A percentile compares a stretch with the other conserved stretches of the same genome.
Conservation (phyloP, 768 basidiomycete genomes). For the Mycena capillaripes region DNA sequence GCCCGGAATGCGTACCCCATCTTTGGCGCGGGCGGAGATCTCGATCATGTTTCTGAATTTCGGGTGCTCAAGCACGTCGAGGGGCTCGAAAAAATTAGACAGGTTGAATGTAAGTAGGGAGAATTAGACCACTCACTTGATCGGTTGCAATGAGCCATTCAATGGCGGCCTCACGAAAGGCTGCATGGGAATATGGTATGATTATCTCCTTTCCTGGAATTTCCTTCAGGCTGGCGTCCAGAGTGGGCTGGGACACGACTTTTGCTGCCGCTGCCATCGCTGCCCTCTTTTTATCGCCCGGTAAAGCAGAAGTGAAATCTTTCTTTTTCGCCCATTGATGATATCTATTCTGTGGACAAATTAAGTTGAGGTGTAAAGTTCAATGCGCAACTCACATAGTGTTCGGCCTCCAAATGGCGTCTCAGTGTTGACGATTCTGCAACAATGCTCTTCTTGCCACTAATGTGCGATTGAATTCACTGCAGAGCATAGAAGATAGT, state of each 20-base stretch:
- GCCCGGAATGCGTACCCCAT: slow-evolving; percentile 45
- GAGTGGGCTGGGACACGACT: not conserved
- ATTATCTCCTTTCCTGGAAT: slow-evolving; percentile 2
- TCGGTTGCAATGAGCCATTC: too few relatives aligned
- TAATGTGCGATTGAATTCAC: not conserved
- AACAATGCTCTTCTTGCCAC: slow-evolving; percentile 17
- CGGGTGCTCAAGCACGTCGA: slow-evolving; percentile 46
- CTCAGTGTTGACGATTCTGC: too few relatives aligned
- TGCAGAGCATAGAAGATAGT: not conserved
- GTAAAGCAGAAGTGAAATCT: too few relatives aligned
- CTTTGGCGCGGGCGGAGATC: slow-evolving; percentile 46
- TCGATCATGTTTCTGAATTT: slow-evolving; percentile 49
- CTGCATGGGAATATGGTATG: not conserved
- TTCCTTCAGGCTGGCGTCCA: not conserved
- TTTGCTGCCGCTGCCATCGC: not conserved
- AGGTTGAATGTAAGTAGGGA: not conserved
- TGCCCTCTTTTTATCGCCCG: slow-evolving; percentile 2
- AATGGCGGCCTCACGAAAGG: slow-evolving; percentile 43
- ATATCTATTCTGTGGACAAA: not conserved
- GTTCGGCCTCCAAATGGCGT: slow-evolving; percentile 32
- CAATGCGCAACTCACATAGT: slow-evolving; percentile 21
- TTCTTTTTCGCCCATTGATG: too few relatives aligned
- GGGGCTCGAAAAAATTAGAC: slow-evolving; percentile 24
- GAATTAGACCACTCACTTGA: slow-evolving; percentile 43
- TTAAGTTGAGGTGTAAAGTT: not conserved